Conservation (phyloP, 1,284 basidiomycete genomes). For the Pulveroboletus sp. region DNA sequence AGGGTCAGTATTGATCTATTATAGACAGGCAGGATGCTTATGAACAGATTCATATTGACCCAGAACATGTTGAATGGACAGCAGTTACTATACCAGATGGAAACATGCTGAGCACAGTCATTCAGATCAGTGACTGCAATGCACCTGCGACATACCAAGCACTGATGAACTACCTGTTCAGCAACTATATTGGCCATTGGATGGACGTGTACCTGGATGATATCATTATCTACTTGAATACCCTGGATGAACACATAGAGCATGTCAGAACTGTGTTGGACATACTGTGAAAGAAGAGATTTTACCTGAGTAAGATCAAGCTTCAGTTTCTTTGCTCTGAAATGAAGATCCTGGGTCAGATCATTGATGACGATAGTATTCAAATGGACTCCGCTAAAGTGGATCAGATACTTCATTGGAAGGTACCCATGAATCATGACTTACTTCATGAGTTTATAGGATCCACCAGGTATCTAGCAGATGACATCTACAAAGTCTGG, state of each 20-base stretch:
- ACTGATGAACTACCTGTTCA: constrained; percentile 37
- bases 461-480: neutral
- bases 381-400: constrained; percentile 42
- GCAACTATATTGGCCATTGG: constrained; percentile 20
- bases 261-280: constrained; percentile 36
- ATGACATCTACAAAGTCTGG: neutral
- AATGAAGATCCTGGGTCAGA: constrained; percentile 36
- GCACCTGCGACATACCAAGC: constrained; percentile 28
- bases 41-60: constrained; percentile 38
- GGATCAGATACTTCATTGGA: constrained; percentile 36
- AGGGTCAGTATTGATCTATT: constrained; percentile 24
- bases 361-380: constrained; percentile 41
- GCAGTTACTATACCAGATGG: constrained; percentile 36
- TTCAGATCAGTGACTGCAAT: constrained; percentile 40
- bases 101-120: constrained; percentile 37
- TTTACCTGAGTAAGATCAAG: constrained; percentile 36
- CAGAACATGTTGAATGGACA: constrained; percentile 32
- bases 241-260: constrained; percentile 36
- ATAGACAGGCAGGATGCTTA: constrained; percentile 40
- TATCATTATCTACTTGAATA: constrained; percentile 40
- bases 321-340: constrained; percentile 5
- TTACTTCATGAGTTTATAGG: constrained; percentile 33
- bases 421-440: constrained; percentile 29
- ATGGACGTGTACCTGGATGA: constrained; percentile 37
- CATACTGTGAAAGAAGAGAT: constrained; percentile 27